Evolutionary conservation across 2,329 filamentous ascomycete genomes (phyloP), one percentile per base, ranked within the genome.

Genomic region (Phyllosticta ampelicida): DNA sequence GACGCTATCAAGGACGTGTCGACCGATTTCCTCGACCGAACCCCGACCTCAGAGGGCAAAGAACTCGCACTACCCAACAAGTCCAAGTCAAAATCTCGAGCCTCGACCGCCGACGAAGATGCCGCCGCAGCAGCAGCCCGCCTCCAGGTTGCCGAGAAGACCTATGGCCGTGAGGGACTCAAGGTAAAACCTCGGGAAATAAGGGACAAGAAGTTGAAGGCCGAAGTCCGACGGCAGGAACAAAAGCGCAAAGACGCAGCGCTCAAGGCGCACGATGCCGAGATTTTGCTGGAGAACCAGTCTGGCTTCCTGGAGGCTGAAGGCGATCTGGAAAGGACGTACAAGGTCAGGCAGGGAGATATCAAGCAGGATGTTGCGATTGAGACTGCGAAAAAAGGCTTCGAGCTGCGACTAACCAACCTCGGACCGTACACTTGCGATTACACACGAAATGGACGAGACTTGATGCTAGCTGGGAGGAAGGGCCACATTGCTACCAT

Each of bases 401-500:
- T 99, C 68, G 91, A 96, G 63, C 75, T 99, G 66, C 90, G 87
- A 66, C 75, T 99, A 58, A 80, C 85, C 19, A 68, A 64, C 9
- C 75, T 96, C 29, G 94, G 94, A 0, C 94, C 94, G 0, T 99
- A 99, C 67, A 77, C 85, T 0, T 87, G 85, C 69, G 90, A 96
- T 64, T 99, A 96, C 73, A 90, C 89, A 53, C 81, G 90, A 51
- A 97, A 95, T 68, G 94, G 94, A 53, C 83, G 88, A 63, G 86
- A 95, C 66, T 75, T 99, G 62, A 76, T 99, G 56, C 78, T 99
- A 30, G 90, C 86, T 11, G 91, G 94, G 26, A 80, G 90, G 61
- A 96, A 96, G 73, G 94, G 94, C 13, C 94, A 99, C 82, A 79
- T 99, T 63, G 92, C 94, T 59, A 92, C 89, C 0, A 95, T 97